These are phyloP conservation scores for Termitomyces sp. DNA, from an alignment of 768 basidiomycete genomes.

Conservation along the genomic window DNA sequence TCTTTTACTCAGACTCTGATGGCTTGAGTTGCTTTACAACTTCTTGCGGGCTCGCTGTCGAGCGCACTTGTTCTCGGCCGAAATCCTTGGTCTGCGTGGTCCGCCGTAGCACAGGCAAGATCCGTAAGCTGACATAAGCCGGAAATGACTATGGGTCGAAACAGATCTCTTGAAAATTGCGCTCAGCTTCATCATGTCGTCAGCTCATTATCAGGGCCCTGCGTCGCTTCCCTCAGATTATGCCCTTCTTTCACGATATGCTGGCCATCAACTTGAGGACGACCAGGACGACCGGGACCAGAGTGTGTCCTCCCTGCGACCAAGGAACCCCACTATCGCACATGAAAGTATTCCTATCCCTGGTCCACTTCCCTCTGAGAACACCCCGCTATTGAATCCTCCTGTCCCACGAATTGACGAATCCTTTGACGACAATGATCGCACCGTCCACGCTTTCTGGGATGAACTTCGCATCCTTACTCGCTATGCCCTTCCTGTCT, in stretches of 20 bases:
- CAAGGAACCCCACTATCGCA: conserved; percentile 11
- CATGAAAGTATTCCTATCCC: conserved; percentile 14
- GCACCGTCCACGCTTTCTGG: conserved; percentile 33
- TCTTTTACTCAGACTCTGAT: not conserved
- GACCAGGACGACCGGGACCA: conserved; percentile 4
- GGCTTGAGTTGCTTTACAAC: not conserved
- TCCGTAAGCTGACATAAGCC: conserved; percentile 1
- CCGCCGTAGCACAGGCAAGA: not conserved
- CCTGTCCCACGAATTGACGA: conserved; percentile 58
- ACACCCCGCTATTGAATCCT: conserved; percentile 55
- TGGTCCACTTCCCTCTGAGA: conserved; percentile 33
- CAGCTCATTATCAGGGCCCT: conserved; percentile 53
- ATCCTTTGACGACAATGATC: conserved; percentile 29
- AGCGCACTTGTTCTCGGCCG: not conserved
- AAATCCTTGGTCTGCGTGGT: not conserved
- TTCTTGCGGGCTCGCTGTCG: not conserved
- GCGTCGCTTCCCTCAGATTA: conserved; percentile 67
- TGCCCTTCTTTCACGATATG: conserved; percentile 54
- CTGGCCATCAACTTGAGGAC: conserved; percentile 24
- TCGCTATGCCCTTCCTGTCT: conserved; percentile 68
- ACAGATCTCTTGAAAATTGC: conserved; percentile 1
- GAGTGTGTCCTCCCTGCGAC: conserved; percentile 1
- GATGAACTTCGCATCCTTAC: conserved; percentile 59
- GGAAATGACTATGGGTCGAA: not conserved
- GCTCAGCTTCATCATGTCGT: conserved; percentile 16